Evolutionary conservation across 2,329 filamentous ascomycete species (phyloP).

Genomic region (Parastagonospora nodorum): DNA sequence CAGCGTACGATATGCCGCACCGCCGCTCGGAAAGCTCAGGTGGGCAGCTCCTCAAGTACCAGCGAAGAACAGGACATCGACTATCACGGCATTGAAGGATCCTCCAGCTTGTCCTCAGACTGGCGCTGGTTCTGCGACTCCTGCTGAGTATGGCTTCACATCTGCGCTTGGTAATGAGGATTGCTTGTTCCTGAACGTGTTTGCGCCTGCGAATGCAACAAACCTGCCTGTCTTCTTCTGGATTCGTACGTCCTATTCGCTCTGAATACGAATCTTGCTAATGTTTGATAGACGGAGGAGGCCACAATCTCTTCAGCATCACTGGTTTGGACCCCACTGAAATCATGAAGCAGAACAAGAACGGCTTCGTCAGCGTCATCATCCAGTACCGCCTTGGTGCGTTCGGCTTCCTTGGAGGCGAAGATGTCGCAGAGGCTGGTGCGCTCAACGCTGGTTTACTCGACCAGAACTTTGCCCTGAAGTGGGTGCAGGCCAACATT

Average conservation of each 20-base stretch:
- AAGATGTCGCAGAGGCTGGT: slow-evolving; percentile 60
- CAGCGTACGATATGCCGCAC: slow-evolving; percentile 55
- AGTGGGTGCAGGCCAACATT: slow-evolving; percentile 68
- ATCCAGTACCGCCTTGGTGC: slow-evolving; percentile 69
- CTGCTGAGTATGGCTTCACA: slow-evolving; percentile 35
- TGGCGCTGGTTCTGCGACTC: slow-evolving; percentile 32
- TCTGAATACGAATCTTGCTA: slow-evolving; percentile 15
- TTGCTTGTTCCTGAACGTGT: slow-evolving; percentile 50
- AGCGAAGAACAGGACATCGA: slow-evolving; percentile 46
- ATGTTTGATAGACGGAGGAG: slow-evolving; percentile 47
- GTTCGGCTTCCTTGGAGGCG: slow-evolving; percentile 66
- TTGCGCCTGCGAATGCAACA: slow-evolving; percentile 47
- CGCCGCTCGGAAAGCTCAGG: slow-evolving; percentile 57
- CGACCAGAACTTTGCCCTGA: slow-evolving; percentile 64
- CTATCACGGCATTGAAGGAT: slow-evolving; percentile 52
- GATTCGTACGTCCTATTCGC: slow-evolving; percentile 47
- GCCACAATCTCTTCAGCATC: slow-evolving; percentile 42
- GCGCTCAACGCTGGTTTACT: slow-evolving; percentile 67
- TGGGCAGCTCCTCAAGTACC: slow-evolving; percentile 58
- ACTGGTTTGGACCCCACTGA: slow-evolving; percentile 37
- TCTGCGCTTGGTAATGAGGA: slow-evolving; percentile 45
- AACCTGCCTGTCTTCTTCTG: slow-evolving; percentile 62
- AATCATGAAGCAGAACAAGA: slow-evolving; percentile 49
- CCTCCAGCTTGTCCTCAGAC: slow-evolving; percentile 41
- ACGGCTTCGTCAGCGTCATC: slow-evolving; percentile 60